These are phyloP conservation scores for Septoria petroselini DNA, from an alignment of 2,329 filamentous ascomycete species.

Conservation along the genomic window DNA sequence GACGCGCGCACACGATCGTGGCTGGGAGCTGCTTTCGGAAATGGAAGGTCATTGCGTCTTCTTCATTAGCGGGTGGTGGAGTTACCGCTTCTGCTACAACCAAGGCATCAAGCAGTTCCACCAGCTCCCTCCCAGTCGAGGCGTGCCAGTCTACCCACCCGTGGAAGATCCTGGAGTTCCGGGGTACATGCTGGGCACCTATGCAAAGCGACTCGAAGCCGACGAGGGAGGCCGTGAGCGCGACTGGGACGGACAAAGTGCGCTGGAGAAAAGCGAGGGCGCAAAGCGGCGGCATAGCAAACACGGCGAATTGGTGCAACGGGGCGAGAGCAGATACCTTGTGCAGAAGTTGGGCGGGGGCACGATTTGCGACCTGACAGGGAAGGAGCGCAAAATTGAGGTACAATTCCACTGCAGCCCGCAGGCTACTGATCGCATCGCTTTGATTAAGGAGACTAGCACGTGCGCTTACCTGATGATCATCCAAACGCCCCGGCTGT, in stretches of 20 bases:
- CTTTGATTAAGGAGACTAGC: slow-evolving; percentile 87
- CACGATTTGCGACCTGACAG: slow-evolving; percentile 82
- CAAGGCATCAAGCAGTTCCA: slow-evolving; percentile 87
- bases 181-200: slow-evolving; percentile 73
- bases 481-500: slow-evolving; percentile 82
- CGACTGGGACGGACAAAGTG: slow-evolving; percentile 30
- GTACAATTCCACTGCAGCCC: slow-evolving; percentile 79
- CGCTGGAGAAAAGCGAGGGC: slow-evolving; percentile 33
- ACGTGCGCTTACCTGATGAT: slow-evolving; percentile 94
- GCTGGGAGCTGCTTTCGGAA: slow-evolving; percentile 74
- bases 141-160: slow-evolving; percentile 66
- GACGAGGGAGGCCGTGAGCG: slow-evolving; percentile 31
- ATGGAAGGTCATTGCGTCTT: slow-evolving; percentile 81
- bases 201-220: slow-evolving; percentile 36
- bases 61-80: slow-evolving; percentile 88
- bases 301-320: slow-evolving; percentile 60
- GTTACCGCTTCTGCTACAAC: slow-evolving; percentile 91
- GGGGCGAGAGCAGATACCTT: slow-evolving; percentile 80
- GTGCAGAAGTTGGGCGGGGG: slow-evolving; percentile 78
- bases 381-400: slow-evolving; percentile 76
- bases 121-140: slow-evolving; percentile 67
- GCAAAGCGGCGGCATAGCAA: slow-evolving; percentile 40
- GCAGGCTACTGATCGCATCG: slow-evolving; percentile 71
- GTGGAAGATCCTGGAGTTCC: slow-evolving; percentile 71
- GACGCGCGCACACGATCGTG: slow-evolving; percentile 69